Evolutionary conservation across 177 flowering plant species (phyloP), one percentile per base, ranked within the genome.

Genomic region (Vitis hybrid): DNA sequence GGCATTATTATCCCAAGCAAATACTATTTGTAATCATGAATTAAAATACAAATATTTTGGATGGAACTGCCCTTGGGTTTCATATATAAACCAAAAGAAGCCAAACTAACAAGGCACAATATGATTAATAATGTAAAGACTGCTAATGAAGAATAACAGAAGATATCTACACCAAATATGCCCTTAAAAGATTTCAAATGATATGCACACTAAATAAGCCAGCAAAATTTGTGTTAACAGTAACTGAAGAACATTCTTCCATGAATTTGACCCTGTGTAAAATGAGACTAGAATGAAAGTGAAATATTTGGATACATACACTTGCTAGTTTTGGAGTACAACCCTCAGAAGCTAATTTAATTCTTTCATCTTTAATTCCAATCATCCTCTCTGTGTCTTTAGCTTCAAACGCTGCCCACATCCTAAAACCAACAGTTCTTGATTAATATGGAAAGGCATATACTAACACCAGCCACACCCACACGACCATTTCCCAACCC

Each of bases 391-490:
- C 31, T n/a, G 68, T 50, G 54, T 66, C 83, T 63, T 81, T 74
- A 16, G 59, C 58, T 62, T 87, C 86, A 68, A 90, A 88, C 66
- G 75, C 65, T 49, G 60, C 70, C 92, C 89, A 87, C 81, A 86
- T 84, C 78, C 90, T 90, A 77, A 69, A 50, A 69, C 56, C 45
- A 16, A 31, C 61, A 65, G 2, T n/a, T 59, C 52, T 18, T 53
- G 11, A 59, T 73, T 62, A 73, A 73, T 29, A 72, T 22, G 31
- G 26, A 9, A 39, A 60, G 45, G 39, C 15, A 50, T 26, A 72
- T 15, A 57, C 18, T n/a, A 29, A 19, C 9, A 10, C 51, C 11
- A 48, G 57, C 18, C 57, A 54, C 29, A 45, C 29, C 11, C 39
- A n/a, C 10, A 6, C 26, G 50, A 57, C 1, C 71, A 66, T 20